Conservation (phyloP, 345 rosid genomes). For the Eutrema heterophyllum region DNA sequence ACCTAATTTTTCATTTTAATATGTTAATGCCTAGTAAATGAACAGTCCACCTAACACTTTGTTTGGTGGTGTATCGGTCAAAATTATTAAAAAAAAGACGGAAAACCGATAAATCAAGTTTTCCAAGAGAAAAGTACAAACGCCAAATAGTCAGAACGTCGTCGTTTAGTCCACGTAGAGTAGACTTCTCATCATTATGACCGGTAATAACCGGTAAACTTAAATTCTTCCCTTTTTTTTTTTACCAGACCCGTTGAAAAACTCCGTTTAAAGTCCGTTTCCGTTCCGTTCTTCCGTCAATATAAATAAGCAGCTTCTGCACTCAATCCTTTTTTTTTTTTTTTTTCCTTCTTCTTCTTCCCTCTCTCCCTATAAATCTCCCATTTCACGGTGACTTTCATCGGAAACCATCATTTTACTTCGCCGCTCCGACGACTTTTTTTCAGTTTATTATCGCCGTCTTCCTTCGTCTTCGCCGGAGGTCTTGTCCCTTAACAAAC, state of each 20-base stretch:
- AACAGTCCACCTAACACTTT: slow-evolving; percentile 24
- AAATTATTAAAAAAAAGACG: background rate
- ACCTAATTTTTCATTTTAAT: background rate
- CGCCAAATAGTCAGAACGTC: slow-evolving; percentile 19
- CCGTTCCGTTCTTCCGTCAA: background rate
- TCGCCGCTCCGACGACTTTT: slow-evolving; percentile 13
- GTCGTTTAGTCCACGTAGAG: slow-evolving; percentile 27
- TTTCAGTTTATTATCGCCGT: background rate
- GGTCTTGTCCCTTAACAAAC: slow-evolving; percentile 6
- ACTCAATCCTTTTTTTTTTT: background rate
- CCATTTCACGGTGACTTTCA: slow-evolving; percentile 35
- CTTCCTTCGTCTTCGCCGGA: background rate
- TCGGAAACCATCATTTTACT: slow-evolving; percentile 18
- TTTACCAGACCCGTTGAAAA: slow-evolving; percentile 9
- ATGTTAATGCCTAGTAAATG: slow-evolving; percentile 21
- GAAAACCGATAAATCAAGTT: slow-evolving; percentile 29
- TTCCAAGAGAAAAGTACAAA: background rate
- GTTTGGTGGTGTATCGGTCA: slow-evolving; percentile 30
- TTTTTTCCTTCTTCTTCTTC: slow-evolving; percentile 9
- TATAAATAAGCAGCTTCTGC: slow-evolving; percentile 48
- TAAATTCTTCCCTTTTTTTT: background rate
- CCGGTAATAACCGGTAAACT: slow-evolving; percentile 28
- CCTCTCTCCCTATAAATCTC: slow-evolving; percentile 18
- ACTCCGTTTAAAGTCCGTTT: slow-evolving; percentile 13
- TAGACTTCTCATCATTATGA: background rate